These are phyloP conservation scores for Talaromyces sp. DNA, from an alignment of 2,329 filamentous ascomycete genomes.

Conservation along the genomic window DNA sequence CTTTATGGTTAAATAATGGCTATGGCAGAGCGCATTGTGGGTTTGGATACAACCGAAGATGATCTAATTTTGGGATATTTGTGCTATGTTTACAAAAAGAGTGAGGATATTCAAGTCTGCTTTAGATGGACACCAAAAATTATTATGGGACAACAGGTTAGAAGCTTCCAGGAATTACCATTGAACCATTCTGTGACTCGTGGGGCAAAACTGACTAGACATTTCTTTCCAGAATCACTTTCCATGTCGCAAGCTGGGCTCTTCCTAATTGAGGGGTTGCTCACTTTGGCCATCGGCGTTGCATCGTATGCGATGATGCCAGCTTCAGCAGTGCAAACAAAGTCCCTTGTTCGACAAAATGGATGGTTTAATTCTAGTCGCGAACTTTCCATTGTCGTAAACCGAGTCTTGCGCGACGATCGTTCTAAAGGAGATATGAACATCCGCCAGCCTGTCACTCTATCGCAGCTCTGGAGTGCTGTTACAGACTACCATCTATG, in stretches of 20 bases:
- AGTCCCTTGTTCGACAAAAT: slow-evolving; percentile 23
- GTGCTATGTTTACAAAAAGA: slow-evolving; percentile 65
- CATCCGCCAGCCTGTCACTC: slow-evolving; percentile 50
- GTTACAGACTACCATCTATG: slow-evolving; percentile 54
- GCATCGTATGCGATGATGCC: slow-evolving; percentile 43
- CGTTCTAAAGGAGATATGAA: slow-evolving; percentile 56
- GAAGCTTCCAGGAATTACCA: slow-evolving; percentile 2
- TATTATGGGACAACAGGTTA: slow-evolving; percentile 65
- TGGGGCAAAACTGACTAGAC: too few species aligned
- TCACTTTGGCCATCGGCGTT: neutral
- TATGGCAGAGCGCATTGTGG: slow-evolving; percentile 45
- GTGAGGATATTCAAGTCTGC: slow-evolving; percentile 67
- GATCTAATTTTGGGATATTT: slow-evolving; percentile 56
- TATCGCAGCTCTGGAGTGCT: slow-evolving; percentile 47
- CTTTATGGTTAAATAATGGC: slow-evolving; percentile 47
- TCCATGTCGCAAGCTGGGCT: slow-evolving; percentile 28
- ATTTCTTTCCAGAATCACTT: neutral
- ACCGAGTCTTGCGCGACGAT: slow-evolving; percentile 53
- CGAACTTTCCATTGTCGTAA: slow-evolving; percentile 66
- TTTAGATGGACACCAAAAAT: slow-evolving; percentile 68
- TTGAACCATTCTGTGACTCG: neutral
- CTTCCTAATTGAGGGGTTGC: slow-evolving; percentile 1
- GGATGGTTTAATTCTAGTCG: slow-evolving; percentile 33
- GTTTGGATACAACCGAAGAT: slow-evolving; percentile 50
- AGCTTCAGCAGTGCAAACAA: slow-evolving; percentile 40